Conservation (phyloP, 1,284 basidiomycete species). For the Cutaneotrichosporon sp. region DNA sequence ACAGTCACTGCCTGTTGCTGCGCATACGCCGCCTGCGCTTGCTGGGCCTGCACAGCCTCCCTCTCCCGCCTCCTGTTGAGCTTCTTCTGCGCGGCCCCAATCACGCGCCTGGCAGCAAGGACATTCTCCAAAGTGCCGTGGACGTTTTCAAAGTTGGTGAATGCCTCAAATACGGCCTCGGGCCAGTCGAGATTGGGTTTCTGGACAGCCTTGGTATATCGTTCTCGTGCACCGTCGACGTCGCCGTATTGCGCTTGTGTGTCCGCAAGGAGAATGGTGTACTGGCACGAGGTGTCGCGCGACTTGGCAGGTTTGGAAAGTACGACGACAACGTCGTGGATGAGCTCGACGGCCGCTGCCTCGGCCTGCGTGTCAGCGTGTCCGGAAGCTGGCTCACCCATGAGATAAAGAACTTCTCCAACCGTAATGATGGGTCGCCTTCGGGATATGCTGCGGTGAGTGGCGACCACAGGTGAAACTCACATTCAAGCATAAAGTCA, state of each 20-base stretch:
- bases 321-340: constrained; percentile 25
- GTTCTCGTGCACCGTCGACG: constrained; percentile 59
- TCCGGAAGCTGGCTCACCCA: constrained; percentile 53
- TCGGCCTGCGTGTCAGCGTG: constrained; percentile 28
- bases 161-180: constrained; percentile 83
- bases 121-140: constrained; percentile 69
- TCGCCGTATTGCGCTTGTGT: constrained; percentile 54
- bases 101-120: constrained; percentile 61
- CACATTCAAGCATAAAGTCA: constrained; percentile 47
- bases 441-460: constrained; percentile 43
- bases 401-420: constrained; percentile 74
- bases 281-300: constrained; percentile 32
- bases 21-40: constrained; percentile 14
- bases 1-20: constrained; percentile 12
- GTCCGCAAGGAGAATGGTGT: constrained; percentile 24
- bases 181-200: constrained; percentile 77
- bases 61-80: constrained; percentile 63
- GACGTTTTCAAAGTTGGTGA: constrained; percentile 76
- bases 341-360: constrained; percentile 20
- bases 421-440: constrained; percentile 59
- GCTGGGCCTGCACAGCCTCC: constrained; percentile 49
- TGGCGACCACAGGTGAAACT: constrained; percentile 11
- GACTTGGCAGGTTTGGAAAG: constrained; percentile 25
- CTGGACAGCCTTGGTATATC: constrained; percentile 59
- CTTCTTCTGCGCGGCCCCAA: constrained; percentile 62